A percentile compares a stretch with the other conserved stretches of the same genome.
Evolutionary conservation across 192 early-diverging fungal genomes (phyloP).

Genomic region (Thamnidium elegans): DNA sequence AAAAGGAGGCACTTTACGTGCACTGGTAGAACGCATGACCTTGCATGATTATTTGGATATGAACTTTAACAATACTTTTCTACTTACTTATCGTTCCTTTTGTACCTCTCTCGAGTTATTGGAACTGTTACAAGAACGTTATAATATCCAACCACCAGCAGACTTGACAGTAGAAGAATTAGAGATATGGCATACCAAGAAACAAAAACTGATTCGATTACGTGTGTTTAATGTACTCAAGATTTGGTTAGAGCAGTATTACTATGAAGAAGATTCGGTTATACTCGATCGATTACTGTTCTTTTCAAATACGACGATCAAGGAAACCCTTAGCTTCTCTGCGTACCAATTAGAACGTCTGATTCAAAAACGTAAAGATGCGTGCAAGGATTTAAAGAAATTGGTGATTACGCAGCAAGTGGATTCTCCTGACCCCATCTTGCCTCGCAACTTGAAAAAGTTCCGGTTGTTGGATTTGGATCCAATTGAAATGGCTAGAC

Average conservation of each 20-base stretch:
- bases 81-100: conserved; percentile 95
- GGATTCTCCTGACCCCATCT: conserved; percentile 71
- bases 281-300: conserved; percentile 67
- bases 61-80: conserved; percentile 82
- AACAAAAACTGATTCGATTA: conserved; percentile 86
- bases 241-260: conserved; percentile 94
- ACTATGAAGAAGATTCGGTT: conserved; percentile 67
- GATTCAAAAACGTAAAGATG: conserved; percentile 69
- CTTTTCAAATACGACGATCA: conserved; percentile 70
- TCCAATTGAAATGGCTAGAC: conserved; percentile 89
- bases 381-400: conserved; percentile 54
- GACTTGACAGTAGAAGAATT: conserved; percentile 62
- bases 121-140: conserved; percentile 71
- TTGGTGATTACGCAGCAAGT: conserved; percentile 62
- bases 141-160: conserved; percentile 69
- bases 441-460: conserved; percentile 75
- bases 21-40: conserved; percentile 86
- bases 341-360: conserved; percentile 71
- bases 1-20: conserved; percentile 84
- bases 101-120: conserved; percentile 77
- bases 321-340: conserved; percentile 65
- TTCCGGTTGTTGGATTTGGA: conserved; percentile 87
- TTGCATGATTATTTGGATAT: conserved; percentile 82
- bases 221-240: conserved; percentile 93
- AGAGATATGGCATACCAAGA: conserved; percentile 80